Conservation (phyloP, 768 basidiomycete species). For the Suillus fuscotomentosus region DNA sequence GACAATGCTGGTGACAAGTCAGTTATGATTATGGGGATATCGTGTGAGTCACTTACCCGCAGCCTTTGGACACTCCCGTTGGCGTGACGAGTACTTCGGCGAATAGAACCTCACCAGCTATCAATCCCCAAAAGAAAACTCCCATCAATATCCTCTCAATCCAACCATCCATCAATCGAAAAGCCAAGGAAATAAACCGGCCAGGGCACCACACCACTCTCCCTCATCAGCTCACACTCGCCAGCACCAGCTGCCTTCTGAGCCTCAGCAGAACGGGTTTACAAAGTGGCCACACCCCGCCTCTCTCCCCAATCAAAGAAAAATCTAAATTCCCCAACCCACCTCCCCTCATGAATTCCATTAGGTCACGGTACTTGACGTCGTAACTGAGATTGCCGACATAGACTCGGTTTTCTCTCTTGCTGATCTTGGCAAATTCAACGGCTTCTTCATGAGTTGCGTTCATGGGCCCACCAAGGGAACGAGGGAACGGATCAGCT, state of each 20-base stretch:
- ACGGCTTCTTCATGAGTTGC: conserved; percentile 91
- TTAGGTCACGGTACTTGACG: conserved; percentile 97
- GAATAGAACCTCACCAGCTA: conserved; percentile 99
- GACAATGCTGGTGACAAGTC: conserved; percentile 69
- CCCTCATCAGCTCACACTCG: conserved; percentile 37
- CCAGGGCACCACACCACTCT: conserved; percentile 39
- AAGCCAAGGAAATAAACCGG: conserved; percentile 39
- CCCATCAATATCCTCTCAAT: conserved; percentile 93
- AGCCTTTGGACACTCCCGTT: conserved; percentile 96
- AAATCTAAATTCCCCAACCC: conserved; percentile 80
- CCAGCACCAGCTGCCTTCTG: conserved; percentile 30
- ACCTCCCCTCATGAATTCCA: conserved; percentile 99
- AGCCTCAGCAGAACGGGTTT: conserved; percentile 35
- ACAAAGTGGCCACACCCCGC: conserved; percentile 32
- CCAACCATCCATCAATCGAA: conserved; percentile 45
- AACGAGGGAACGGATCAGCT: conserved; percentile 69
- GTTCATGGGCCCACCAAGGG: conserved; percentile 87
- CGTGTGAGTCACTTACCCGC: conserved; percentile 71
- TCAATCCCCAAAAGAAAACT: conserved; percentile 85
- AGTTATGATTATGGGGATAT: conserved; percentile 6
- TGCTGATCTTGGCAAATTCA: conserved; percentile 94
- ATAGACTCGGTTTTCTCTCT: conserved; percentile 97
- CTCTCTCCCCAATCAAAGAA: conserved; percentile 43
- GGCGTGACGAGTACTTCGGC: conserved; percentile 98
- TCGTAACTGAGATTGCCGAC: conserved; percentile 99